Evolutionary conservation across 495 filamentous ascomycete genomes (phyloP).

Genomic region (Daldinia bambusicola): DNA sequence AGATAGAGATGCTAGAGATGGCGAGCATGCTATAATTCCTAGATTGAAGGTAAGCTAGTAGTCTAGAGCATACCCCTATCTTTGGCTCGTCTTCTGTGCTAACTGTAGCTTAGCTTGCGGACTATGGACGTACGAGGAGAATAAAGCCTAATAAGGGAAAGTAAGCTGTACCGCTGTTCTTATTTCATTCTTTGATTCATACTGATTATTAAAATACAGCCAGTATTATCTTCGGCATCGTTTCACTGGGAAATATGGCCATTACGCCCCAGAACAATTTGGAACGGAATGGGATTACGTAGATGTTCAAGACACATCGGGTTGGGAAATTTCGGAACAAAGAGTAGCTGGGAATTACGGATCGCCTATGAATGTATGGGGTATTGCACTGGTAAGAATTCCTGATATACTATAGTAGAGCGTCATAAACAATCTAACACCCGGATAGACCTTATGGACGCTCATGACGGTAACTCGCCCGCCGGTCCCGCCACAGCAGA

Average conservation of each 20-base stretch:
- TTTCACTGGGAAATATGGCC: slow-evolving; percentile 12
- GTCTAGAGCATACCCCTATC: background rate
- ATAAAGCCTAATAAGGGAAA: slow-evolving; percentile 36
- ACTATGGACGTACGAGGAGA: slow-evolving; percentile 21
- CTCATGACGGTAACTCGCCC: slow-evolving; percentile 24
- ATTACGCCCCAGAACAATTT: slow-evolving; percentile 41
- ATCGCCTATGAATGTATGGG: slow-evolving; percentile 32
- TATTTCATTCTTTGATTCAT: background rate
- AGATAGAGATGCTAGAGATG: slow-evolving; percentile 1
- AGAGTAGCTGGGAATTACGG: slow-evolving; percentile 34
- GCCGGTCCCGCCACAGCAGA: slow-evolving; percentile 3
- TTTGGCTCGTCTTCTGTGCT: background rate
- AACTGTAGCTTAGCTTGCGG: slow-evolving; percentile 27
- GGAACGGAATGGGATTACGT: slow-evolving; percentile 35
- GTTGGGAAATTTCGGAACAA: slow-evolving; percentile 26
- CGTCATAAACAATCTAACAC: background rate
- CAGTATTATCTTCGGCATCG: slow-evolving; percentile 18
- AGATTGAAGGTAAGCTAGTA: slow-evolving; percentile 23
- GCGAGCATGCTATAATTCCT: slow-evolving; percentile 35
- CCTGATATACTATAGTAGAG: background rate
- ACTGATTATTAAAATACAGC: slow-evolving; percentile 5
- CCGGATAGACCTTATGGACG: slow-evolving; percentile 33
- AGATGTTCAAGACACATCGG: background rate
- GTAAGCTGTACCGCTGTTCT: background rate
- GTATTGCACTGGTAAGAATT: slow-evolving; percentile 30